Evolutionary conservation across 2,329 filamentous ascomycete species (phyloP), one percentile per base, ranked within the genome.

Genomic region (Gremmenia infestans): DNA sequence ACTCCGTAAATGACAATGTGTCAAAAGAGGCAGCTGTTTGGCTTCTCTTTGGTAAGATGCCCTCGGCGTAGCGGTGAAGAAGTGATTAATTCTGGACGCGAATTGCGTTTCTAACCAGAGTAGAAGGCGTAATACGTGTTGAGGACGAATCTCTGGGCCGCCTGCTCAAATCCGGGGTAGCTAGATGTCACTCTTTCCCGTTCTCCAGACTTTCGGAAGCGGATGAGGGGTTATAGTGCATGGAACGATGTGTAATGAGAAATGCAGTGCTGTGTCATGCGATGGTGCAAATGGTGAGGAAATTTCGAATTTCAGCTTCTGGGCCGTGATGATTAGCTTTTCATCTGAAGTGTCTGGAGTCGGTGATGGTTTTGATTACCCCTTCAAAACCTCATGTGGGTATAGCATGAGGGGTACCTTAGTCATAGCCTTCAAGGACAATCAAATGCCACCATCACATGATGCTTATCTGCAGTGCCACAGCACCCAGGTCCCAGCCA

Each of bases 251-350:
- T 59, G 63, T 66, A 64, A 67, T 64, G 45, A 37, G 37, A 63
- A 60, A 57, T 63, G 64, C 62, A 65, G 35, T 51, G 49, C 47
- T 63, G 61, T 63, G 65, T 67, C 64, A 68, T 65, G 63, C 54
- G 59, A 63, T 62, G 61, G 37, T 47, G 36, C 45, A 40, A 52
- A 52, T 57, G 48, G 43, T 49, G 55, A 51, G 39, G 51, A 51
- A 54, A 43, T 40, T 45, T 47, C 40, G 50, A 43, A 36, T 25
- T 39, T 39, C 47, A 12, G 32, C 52, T 50, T 17, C 35, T 45
- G 40, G 47, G 43, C 14, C 14, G 25, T 40, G 28, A 56, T 45
- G 50, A 48, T 45, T 2, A 32, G 46, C 28, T n/a, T 22, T 28
- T 48, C 37, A 9, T 40, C 17, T 40, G 37, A 40, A 40, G 37